phyloP scores from a whole-genome alignment of 2,329 filamentous ascomycete genomes.

The Diatrype stigma region DNA sequence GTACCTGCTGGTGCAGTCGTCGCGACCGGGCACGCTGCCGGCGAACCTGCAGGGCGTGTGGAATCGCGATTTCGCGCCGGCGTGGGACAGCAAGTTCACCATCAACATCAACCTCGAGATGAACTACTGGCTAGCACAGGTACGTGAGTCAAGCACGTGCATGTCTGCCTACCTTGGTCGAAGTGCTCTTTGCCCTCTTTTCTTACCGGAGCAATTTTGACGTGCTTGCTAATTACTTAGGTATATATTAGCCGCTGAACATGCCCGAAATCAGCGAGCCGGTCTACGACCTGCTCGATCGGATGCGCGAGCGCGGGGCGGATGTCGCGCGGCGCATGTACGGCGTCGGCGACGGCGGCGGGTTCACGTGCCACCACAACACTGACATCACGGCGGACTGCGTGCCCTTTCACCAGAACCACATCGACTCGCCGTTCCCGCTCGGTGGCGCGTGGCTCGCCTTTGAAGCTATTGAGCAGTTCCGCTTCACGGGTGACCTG shows the following conservation, averaged over 20 bases:
- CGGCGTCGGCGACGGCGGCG: constrained; percentile 13
- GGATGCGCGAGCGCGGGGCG: constrained; percentile 16
- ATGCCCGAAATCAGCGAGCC: constrained; percentile 22
- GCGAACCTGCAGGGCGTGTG: constrained; percentile 42
- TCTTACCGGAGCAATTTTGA: too few species aligned
- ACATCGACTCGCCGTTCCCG: constrained; percentile 5
- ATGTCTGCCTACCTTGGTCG: too few species aligned
- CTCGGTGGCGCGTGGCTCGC: constrained; percentile 6
- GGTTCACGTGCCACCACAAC: constrained; percentile 20
- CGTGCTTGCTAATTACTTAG: too few species aligned
- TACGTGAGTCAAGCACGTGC: too few species aligned
- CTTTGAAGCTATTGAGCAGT: constrained; percentile 6
- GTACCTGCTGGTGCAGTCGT: constrained; percentile 5
- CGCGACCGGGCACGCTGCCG: constrained; percentile 24
- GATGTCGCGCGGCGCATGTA: constrained; percentile 19
- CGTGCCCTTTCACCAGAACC: constrained; percentile 7
- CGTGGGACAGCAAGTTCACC: constrained; percentile 46
- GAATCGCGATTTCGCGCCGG: constrained; percentile 36
- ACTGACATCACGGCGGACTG: constrained; percentile 20
- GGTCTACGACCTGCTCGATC: constrained; percentile 5
- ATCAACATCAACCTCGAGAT: constrained; percentile 51
- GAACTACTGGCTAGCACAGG: constrained; percentile 45
- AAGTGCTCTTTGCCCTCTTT: too few species aligned
- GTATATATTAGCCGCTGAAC: not conserved
- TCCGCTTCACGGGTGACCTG: constrained; percentile 4